Percentiles rank a stretch among this genome's conserved stretches.
These are phyloP conservation scores for Breynia disticha DNA, from an alignment of 441 rosid genomes.

Conservation along the genomic window DNA sequence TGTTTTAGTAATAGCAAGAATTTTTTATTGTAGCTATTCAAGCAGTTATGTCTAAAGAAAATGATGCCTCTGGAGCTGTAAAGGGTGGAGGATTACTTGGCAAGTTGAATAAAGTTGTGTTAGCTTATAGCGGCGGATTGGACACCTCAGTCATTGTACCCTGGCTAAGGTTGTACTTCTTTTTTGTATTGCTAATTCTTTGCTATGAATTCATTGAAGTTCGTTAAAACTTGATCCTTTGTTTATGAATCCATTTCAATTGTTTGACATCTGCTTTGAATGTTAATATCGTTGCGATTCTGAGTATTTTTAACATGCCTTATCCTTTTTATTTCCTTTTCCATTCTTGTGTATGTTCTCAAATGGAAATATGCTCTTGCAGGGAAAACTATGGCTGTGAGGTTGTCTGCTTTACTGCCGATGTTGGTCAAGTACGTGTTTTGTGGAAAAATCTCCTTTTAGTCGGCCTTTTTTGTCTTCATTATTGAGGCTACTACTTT, in stretches of 20 bases:
- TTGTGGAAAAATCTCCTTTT: background rate
- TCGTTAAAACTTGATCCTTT: too few relatives aligned
- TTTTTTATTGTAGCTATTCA: constrained; percentile 34
- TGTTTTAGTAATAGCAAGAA: background rate
- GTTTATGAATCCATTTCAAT: too few relatives aligned
- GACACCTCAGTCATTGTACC: constrained; percentile 97
- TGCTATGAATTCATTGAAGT: too few relatives aligned
- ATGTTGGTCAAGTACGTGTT: constrained; percentile 83
- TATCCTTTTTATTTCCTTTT: background rate
- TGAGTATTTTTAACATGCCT: background rate
- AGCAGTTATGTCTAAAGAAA: constrained; percentile 42
- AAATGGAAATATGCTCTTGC: constrained; percentile 8
- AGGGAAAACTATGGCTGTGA: constrained; percentile 96
- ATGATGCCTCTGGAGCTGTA: constrained; percentile 18
- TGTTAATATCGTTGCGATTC: background rate
- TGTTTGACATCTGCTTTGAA: too few relatives aligned
- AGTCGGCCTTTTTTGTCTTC: background rate
- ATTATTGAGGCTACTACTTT: too few relatives aligned
- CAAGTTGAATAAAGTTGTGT: constrained; percentile 72
- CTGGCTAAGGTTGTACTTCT: constrained; percentile 61
- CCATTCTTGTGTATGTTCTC: background rate
- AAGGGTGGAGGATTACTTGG: constrained; percentile 55
- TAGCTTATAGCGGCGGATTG: constrained; percentile 90
- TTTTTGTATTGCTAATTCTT: background rate
- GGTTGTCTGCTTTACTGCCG: constrained; percentile 97